Percentiles rank a stretch among this genome's conserved stretches.
These are phyloP conservation scores for Dothidotthia symphoricarpi DNA, from an alignment of 2,329 filamentous ascomycete genomes.

Conservation along the genomic window DNA sequence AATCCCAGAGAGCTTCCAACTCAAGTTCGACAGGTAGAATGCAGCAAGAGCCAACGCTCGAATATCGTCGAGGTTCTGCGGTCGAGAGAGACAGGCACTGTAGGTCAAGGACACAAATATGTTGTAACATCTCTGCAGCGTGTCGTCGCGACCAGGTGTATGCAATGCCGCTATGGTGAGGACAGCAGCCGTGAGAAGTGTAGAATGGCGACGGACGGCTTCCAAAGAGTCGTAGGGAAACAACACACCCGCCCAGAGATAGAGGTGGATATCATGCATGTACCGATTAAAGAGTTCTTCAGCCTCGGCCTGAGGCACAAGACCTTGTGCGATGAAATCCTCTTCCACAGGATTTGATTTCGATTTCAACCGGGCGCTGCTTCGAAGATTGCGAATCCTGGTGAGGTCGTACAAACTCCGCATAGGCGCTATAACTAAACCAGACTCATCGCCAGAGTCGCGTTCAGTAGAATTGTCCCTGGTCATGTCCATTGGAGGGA, in stretches of 20 bases:
- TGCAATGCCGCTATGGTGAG: conserved; percentile 34
- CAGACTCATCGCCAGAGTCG: conserved; percentile 26
- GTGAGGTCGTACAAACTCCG: conserved; percentile 36
- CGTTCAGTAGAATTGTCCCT: conserved; percentile 34
- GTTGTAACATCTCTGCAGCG: conserved; percentile 34
- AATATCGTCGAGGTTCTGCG: conserved; percentile 42
- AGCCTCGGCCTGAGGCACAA: conserved; percentile 27
- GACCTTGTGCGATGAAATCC: conserved; percentile 35
- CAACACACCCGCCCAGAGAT: conserved; percentile 36
- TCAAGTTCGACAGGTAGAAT: conserved; percentile 44
- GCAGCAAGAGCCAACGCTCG: conserved; percentile 43
- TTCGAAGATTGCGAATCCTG: conserved; percentile 34
- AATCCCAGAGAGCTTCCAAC: conserved; percentile 43
- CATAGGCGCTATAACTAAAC: conserved; percentile 36
- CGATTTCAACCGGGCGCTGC: conserved; percentile 23
- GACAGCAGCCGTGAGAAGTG: conserved; percentile 33
- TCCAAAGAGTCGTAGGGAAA: conserved; percentile 32
- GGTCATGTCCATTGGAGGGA: conserved; percentile 36
- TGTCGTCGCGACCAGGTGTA: conserved; percentile 27
- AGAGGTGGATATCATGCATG: conserved; percentile 31
- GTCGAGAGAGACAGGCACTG: conserved; percentile 34
- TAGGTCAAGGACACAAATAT: conserved; percentile 36
- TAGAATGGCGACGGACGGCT: conserved; percentile 29
- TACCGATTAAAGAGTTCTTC: conserved; percentile 33
- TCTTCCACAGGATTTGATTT: conserved; percentile 27